Evolutionary conservation across 1,139 yeast genomes (phyloP), one percentile per base, ranked within the genome.

Genomic region (Lizanozyma gosingica): DNA sequence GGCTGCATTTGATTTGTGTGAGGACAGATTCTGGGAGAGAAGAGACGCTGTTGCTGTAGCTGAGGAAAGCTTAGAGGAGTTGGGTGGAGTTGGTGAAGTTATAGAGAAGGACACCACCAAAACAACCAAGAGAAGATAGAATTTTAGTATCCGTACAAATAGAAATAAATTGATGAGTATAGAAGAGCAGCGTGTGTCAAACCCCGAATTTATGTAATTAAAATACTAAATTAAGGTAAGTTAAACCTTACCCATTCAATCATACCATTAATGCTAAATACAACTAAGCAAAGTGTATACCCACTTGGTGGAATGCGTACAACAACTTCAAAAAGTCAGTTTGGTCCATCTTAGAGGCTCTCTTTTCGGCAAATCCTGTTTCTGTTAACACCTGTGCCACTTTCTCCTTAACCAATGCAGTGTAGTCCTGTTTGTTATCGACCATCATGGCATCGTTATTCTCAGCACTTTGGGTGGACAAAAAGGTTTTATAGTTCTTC

Each of bases 11-110:
- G 97, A 88, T 50, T 63, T 90, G 45, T 83, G 94, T 59, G 95
- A 90, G 62, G 94, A 83, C 48, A 77, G 97, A 65, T 92, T 95
- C 94, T 92, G 97, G 97, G 97, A 92, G 58, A 83, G 97, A 66
- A 80, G 97, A 65, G 97, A 92, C 55, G 94, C 83, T 52, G 81
- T 90, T 17, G 80, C 95, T 55, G 73, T 79, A 35, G 85, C 87
- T 37, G 98, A 92, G 62, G 97, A 90, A 52, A 78, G 78, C 54
- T 65, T 86, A 56, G 97, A 90, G 61, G 95, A 87, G 50, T 56
- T 84, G 59, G 95, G 95, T 40, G 97, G 95, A 43, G 92, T 88
- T 45, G 95, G 86, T 17, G 95, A 86, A 46, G 81, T 90, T 35
- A 66, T 92, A n/a, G 96, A 88, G 54, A 78, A 77, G 52, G 95